Percentiles rank a stretch among this genome's conserved stretches.
Conservation (phyloP, 495 filamentous ascomycete genomes). For the Aspergillus kassunensis region DNA sequence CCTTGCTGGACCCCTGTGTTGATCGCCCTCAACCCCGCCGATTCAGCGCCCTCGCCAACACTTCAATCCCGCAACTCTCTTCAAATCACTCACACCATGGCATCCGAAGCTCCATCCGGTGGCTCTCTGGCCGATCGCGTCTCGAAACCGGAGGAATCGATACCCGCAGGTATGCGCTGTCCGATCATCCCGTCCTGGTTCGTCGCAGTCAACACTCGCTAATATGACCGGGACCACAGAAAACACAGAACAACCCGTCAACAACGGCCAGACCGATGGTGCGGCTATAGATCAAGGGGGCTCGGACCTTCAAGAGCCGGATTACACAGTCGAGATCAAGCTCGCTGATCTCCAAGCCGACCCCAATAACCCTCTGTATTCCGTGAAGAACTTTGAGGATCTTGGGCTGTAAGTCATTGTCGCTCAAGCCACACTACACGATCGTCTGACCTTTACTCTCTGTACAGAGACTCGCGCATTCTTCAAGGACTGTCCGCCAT, state of each 20-base stretch:
- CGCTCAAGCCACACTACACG: background rate
- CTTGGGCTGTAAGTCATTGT: slow-evolving; percentile 66
- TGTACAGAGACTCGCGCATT: slow-evolving; percentile 43
- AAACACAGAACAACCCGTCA: slow-evolving; percentile 14
- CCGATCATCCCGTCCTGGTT: slow-evolving; percentile 11
- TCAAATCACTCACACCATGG: slow-evolving; percentile 22
- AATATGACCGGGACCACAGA: slow-evolving; percentile 12
- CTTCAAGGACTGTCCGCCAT: slow-evolving; percentile 66
- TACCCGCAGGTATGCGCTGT: slow-evolving; percentile 27
- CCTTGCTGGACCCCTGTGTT: background rate
- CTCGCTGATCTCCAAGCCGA: slow-evolving; percentile 85
- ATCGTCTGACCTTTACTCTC: slow-evolving; percentile 11
- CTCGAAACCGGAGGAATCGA: slow-evolving; percentile 38
- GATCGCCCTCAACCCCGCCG: background rate
- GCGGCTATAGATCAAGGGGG: slow-evolving; percentile 39
- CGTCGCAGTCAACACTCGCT: slow-evolving; percentile 14
- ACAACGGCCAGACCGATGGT: slow-evolving; percentile 49
- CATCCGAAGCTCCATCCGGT: slow-evolving; percentile 29
- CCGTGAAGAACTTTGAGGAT: slow-evolving; percentile 78
- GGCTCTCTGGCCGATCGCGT: slow-evolving; percentile 61
- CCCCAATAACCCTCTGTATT: slow-evolving; percentile 81
- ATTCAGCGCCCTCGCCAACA: background rate
- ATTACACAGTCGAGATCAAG: slow-evolving; percentile 84
- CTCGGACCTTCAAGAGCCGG: slow-evolving; percentile 63
- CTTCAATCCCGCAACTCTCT: background rate